Evolutionary conservation across 2,329 filamentous ascomycete species (phyloP), one percentile per base, ranked within the genome.

Genomic region (Tetracladium maxilliforme): DNA sequence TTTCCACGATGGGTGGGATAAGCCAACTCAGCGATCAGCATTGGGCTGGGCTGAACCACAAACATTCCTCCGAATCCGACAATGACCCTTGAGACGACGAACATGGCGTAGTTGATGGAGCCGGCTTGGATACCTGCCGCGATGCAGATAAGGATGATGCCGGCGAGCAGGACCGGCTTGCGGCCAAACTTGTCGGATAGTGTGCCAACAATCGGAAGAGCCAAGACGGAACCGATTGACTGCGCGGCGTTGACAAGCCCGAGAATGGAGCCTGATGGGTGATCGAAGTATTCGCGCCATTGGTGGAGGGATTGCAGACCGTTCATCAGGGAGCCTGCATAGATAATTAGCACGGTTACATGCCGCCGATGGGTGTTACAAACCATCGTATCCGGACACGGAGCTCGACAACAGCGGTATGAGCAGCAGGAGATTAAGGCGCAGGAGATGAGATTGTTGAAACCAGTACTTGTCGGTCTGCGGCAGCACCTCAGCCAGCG

Each of bases 31-130:
- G 45, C 39, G 16, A 51, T 46, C 13, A 49, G 39, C 25, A 48
- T 34, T 6, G 48, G 47, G 6, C 48, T 46, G 7, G 50, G 45
- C 16, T 45, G 43, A 17, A 48, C 42, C 6, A 54, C 49, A 32
- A 61, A 49, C 28, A 51, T 51, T 23, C 51, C 46, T 25, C 40
- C 47, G 30, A 51, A 48, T 24, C 51, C 51, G 22, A 44, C 44
- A 14, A 56, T 32, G 26, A 51, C 40, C 16, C 43, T 47, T n/a
- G 52, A 48, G 12, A 48, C 25, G 15, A 47, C 34, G 24, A 47
- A 51, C 29, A 49, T 51, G 14, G 42, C 38, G 16, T 46, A 37
- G 34, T 49, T 50, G 14, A 42, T 31, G 5, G 52, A 43, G 4
- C 42, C 42, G 4, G 47, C 44, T 27, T 58, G 52, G 5, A 57